These are phyloP conservation scores for Penicillium italicum DNA, from an alignment of 2,329 filamentous ascomycete genomes.

Conservation along the genomic window DNA sequence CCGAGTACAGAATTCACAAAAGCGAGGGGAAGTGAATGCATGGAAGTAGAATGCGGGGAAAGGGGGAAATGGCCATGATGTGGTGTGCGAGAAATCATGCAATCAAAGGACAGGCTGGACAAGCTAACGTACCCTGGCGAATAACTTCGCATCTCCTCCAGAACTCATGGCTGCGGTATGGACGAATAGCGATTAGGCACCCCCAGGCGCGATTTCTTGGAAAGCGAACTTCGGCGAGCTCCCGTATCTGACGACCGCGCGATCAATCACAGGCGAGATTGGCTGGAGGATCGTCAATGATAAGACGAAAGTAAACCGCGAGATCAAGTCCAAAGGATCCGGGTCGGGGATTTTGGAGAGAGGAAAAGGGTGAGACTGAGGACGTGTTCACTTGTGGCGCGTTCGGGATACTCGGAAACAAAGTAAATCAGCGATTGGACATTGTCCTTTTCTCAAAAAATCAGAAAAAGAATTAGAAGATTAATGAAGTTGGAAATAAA, in stretches of 20 bases:
- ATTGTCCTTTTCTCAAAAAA: conserved; percentile 5
- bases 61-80: conserved; percentile 1
- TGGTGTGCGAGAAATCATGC: neutral
- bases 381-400: conserved; percentile 12
- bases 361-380: conserved; percentile 17
- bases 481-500: conserved; percentile 8
- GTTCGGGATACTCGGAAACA: conserved; percentile 14
- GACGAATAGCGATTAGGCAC: conserved; percentile 13
- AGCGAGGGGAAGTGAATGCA: conserved; percentile 10
- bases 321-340: conserved; percentile 2
- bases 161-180: conserved; percentile 53
- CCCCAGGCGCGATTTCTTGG: conserved; percentile 1
- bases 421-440: conserved; percentile 15
- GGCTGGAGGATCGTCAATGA: conserved; percentile 3
- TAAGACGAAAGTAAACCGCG: neutral
- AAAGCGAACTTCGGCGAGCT: conserved; percentile 8
- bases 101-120: conserved; percentile 21
- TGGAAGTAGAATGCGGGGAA: conserved; percentile 20
- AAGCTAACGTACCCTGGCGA: conserved; percentile 77
- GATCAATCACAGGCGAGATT: conserved; percentile 21
- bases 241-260: conserved; percentile 4
- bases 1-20: conserved; percentile 1
- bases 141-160: conserved; percentile 97
- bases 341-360: conserved; percentile 5
- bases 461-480: conserved; percentile 1